Conservation (phyloP, 75 land plant species). For the Chamaecyparis obtusa region DNA sequence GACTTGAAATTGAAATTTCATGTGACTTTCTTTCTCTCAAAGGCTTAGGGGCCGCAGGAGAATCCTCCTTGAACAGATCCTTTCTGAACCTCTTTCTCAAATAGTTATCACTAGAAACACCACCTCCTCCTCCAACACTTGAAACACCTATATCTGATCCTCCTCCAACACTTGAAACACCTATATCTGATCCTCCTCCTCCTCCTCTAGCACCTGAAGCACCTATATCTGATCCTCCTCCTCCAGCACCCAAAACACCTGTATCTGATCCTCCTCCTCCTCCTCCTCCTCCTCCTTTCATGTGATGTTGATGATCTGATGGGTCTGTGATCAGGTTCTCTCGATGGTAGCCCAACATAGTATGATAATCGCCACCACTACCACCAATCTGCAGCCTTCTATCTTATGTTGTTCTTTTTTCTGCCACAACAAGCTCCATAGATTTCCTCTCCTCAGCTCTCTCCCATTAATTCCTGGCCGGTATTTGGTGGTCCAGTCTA, state of each 20-base stretch:
- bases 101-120: constrained; percentile 25
- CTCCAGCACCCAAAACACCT: too few species aligned
- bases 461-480: constrained; percentile 23
- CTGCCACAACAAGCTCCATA: constrained; percentile 16
- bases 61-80: constrained; percentile 74
- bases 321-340: constrained; percentile 34
- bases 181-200: too few species aligned
- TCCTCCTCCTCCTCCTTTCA: too few species aligned
- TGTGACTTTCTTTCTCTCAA: constrained; percentile 18
- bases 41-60: constrained; percentile 27
- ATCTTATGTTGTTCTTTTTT: constrained; percentile 18
- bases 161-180: too few species aligned
- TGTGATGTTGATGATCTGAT: constrained; percentile 21
- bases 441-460: constrained; percentile 14
- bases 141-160: constrained; percentile 25
- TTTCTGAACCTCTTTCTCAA: constrained; percentile 59
- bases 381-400: constrained; percentile 23
- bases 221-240: too few species aligned
- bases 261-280: too few species aligned
- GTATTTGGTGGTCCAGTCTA: constrained; percentile 25
- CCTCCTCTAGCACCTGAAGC: too few species aligned
- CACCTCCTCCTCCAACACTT: constrained; percentile 28
- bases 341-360: constrained; percentile 63
- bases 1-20: constrained; percentile 19
- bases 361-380: constrained; percentile 16